Base-by-base conservation (phyloP, 2,329 filamentous ascomycete species). In the Clonostachys sp. region DNA sequence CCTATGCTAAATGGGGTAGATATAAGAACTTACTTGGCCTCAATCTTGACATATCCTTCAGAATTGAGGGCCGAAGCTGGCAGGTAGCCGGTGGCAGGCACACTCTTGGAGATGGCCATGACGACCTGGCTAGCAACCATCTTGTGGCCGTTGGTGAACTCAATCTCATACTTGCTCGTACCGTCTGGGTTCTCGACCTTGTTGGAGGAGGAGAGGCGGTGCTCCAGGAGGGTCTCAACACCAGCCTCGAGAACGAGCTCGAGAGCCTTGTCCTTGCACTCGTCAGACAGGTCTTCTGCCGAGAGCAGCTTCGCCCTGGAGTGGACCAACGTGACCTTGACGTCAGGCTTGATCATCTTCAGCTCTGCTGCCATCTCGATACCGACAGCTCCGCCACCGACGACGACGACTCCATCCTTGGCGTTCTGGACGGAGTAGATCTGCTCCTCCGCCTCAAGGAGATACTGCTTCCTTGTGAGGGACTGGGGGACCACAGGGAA, bases 301-400 rank as follows among this genome's bases (percentile, higher is more conserved):
- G 86, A 90, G 8, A 92, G 73, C 2, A 92, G 77, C 56, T 80
- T 80, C 24, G 77, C 71, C 17, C 86, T 75, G 5, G 87, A 91
- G 61, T 92, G 89, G 5, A 89, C 79, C 2, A 94, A 76, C 1
- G 81, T 87, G n/a, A 92, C 83, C 39, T 77, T 77, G 46, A 81
- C 69, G 12, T 77, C 57, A 1, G 89, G 87, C 51, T 84, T 75
- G 20, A 83, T 70, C 42, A 79, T 63, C 65, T 91, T 91, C 46
- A 91, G 71, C 67, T 94, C 88, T 2, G 86, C 82, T 0, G 89
- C 87, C 76, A 92, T 90, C 62, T 92, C 88, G 47, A 91, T 83
- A 9, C 89, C 89, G 2, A 91, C 88, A 7, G 88, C 89, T 44
- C 86, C 68, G 53, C 88, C 88, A 16, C 88, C 87, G n/a, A 92